Conservation (phyloP, 164 flowering plant genomes). For the Santalum album region DNA sequence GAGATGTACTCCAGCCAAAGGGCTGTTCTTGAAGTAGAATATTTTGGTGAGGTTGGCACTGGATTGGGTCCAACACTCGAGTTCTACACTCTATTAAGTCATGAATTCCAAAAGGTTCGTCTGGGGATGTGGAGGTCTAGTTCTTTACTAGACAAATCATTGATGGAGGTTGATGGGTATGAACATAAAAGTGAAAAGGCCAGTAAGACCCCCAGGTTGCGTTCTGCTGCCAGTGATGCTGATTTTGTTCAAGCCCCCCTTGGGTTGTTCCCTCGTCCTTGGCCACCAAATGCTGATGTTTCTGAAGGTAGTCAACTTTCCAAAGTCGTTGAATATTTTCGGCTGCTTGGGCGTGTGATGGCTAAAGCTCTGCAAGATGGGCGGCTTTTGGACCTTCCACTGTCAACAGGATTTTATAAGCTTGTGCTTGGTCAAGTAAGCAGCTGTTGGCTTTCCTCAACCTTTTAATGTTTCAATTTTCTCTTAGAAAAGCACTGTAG, state of each 20-base stretch:
- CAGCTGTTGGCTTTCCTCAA: no score
- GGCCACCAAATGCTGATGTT: conserved; percentile 63
- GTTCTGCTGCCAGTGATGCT: conserved; percentile 16
- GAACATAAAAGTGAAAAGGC: conserved; percentile 30
- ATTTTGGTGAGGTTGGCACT: conserved; percentile 98
- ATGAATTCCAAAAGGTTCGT: conserved; percentile 70
- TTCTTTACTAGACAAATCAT: conserved; percentile 28
- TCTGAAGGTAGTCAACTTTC: conserved; percentile 65
- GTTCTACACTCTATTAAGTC: conserved; percentile 92
- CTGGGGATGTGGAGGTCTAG: conserved; percentile 86
- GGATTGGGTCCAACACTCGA: conserved; percentile 97
- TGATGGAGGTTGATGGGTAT: conserved; percentile 57
- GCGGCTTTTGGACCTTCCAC: conserved; percentile 83
- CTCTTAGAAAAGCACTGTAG: no score
- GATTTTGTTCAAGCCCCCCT: conserved; percentile 70
- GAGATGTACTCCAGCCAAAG: conserved; percentile 97
- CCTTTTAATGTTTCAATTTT: not conserved
- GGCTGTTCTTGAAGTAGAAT: conserved; percentile 96
- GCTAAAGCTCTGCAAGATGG: conserved; percentile 99
- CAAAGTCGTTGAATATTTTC: conserved; percentile 69
- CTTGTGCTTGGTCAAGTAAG: conserved; percentile 92
- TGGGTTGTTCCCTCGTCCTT: conserved; percentile 96
- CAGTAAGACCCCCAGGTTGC: conserved; percentile 15
- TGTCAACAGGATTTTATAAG: conserved; percentile 79
- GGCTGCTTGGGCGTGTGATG: conserved; percentile 84